A percentile compares a stretch with the other conserved stretches of the same genome.
Evolutionary conservation across 352 stramenopile species (phyloP).

Genomic region (Phytophthora pistaciae): DNA sequence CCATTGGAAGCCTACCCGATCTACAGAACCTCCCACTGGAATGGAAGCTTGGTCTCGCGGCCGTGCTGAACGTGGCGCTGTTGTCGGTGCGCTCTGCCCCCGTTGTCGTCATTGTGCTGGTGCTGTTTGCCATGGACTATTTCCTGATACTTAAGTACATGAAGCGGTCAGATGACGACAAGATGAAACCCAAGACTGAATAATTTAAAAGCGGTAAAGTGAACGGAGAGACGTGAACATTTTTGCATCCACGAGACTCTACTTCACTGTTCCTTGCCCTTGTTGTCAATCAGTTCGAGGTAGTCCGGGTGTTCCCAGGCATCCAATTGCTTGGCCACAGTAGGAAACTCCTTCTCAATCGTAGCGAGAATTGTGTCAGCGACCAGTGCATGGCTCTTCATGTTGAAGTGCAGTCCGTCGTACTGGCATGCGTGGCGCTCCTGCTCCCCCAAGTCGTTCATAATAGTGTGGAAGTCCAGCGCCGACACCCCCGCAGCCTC

Average conservation of each 20-base stretch:
- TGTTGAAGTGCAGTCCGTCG: slow-evolving; percentile 49
- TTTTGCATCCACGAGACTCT: slow-evolving; percentile 9
- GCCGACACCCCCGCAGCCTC: slow-evolving; percentile 6
- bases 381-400: slow-evolving; percentile 38
- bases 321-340: slow-evolving; percentile 24
- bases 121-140: slow-evolving; percentile 41
- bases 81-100: slow-evolving; percentile 37
- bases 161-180: slow-evolving; percentile 13
- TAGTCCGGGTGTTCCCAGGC: slow-evolving; percentile 45
- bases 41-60: slow-evolving; percentile 46
- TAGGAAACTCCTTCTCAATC: slow-evolving; percentile 38
- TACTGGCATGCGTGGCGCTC: slow-evolving; percentile 27
- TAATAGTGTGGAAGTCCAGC: slow-evolving; percentile 36
- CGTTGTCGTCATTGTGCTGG: slow-evolving; percentile 32
- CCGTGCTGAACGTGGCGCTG: slow-evolving; percentile 40
- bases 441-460: slow-evolving; percentile 29
- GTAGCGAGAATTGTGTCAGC: slow-evolving; percentile 23
- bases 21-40: slow-evolving; percentile 38
- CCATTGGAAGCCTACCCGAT: slow-evolving; percentile 26
- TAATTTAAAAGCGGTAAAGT: slow-evolving; percentile 28
- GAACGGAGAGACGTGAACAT: slow-evolving; percentile 4
- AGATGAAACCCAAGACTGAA: slow-evolving; percentile 35
- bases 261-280: slow-evolving; percentile 8
- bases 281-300: slow-evolving; percentile 23
- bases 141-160: slow-evolving; percentile 42